These are phyloP conservation scores for Rhizophora mangle DNA, from an alignment of 345 rosid species.

Conservation along the genomic window DNA sequence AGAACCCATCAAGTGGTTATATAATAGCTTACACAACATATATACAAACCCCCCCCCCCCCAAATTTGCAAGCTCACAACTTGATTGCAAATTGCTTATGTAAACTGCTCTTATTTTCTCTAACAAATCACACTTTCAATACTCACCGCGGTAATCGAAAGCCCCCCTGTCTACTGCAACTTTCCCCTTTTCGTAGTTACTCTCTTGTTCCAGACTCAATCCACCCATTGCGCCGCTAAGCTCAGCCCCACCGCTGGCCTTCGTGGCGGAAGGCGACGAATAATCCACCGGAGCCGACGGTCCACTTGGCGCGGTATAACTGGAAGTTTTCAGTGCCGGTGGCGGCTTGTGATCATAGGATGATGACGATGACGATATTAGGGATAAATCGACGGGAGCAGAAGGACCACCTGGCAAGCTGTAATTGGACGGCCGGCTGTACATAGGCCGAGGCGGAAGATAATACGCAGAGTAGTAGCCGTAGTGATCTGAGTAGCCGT, in stretches of 20 bases:
- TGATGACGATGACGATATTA: slow-evolving; percentile 9
- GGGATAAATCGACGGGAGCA: slow-evolving; percentile 40
- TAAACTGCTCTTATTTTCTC: not conserved
- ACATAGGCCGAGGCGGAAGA: slow-evolving; percentile 30
- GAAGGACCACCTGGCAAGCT: slow-evolving; percentile 37
- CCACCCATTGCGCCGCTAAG: slow-evolving; percentile 23
- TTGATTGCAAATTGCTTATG: too few species aligned
- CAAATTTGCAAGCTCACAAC: too few species aligned
- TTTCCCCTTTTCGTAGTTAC: slow-evolving; percentile 28
- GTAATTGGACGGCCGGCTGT: slow-evolving; percentile 34
- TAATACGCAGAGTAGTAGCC: slow-evolving; percentile 40
- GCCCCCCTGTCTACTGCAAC: slow-evolving; percentile 25
- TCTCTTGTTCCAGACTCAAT: slow-evolving; percentile 45
- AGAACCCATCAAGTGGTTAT: too few species aligned
- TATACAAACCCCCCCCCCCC: too few species aligned
- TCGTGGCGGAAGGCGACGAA: slow-evolving; percentile 38
- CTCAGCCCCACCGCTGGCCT: slow-evolving; percentile 22
- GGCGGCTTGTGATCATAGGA: slow-evolving; percentile 42
- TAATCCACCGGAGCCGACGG: slow-evolving; percentile 61
- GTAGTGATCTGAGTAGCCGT: slow-evolving; percentile 25
- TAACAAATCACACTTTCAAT: slow-evolving; percentile 15
- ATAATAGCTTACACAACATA: too few species aligned
- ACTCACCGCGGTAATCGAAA: slow-evolving; percentile 41
- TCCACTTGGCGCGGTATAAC: slow-evolving; percentile 35
- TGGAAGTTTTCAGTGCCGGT: slow-evolving; percentile 23